Conservation (phyloP, 805 yeast species). For the Candida tallmaniae region DNA sequence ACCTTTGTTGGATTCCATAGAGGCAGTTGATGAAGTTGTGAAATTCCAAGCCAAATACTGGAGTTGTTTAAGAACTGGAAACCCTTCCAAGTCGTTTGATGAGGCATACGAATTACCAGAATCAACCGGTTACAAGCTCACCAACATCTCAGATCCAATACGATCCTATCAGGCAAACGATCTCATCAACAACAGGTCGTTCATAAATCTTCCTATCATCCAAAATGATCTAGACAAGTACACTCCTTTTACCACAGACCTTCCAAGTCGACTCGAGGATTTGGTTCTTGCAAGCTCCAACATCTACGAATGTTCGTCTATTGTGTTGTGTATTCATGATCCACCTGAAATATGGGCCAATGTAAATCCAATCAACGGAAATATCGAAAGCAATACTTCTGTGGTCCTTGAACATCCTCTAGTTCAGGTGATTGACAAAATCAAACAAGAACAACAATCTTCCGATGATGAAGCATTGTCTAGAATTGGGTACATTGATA, state of each 20-base stretch:
- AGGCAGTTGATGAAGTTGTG: constrained; percentile 75
- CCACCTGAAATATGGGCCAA: constrained; percentile 92
- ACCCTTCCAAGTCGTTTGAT: constrained; percentile 35
- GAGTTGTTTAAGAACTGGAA: constrained; percentile 76
- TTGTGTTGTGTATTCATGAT: constrained; percentile 77
- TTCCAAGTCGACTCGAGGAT: constrained; percentile 52
- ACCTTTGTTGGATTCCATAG: constrained; percentile 75
- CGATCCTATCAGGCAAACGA: constrained; percentile 64
- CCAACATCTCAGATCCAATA: constrained; percentile 67
- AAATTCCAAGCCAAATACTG: constrained; percentile 81
- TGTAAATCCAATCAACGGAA: constrained; percentile 73
- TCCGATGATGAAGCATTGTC: constrained; percentile 16
- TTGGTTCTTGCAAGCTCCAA: constrained; percentile 69
- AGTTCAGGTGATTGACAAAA: constrained; percentile 54
- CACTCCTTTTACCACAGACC: constrained; percentile 30
- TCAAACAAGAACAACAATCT: constrained; percentile 30
- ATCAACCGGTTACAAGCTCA: constrained; percentile 26
- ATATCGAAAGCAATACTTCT: constrained; percentile 66
- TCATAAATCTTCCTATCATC: constrained; percentile 66
- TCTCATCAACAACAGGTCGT: constrained; percentile 49
- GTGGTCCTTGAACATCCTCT: constrained; percentile 72
- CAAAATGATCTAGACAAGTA: constrained; percentile 16
- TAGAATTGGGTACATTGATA: constrained; percentile 72
- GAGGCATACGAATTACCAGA: constrained; percentile 36
- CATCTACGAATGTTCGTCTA: constrained; percentile 57